Evolutionary conservation across 768 basidiomycete genomes (phyloP), one percentile per base, ranked within the genome.

Genomic region (Mycena polygramma): DNA sequence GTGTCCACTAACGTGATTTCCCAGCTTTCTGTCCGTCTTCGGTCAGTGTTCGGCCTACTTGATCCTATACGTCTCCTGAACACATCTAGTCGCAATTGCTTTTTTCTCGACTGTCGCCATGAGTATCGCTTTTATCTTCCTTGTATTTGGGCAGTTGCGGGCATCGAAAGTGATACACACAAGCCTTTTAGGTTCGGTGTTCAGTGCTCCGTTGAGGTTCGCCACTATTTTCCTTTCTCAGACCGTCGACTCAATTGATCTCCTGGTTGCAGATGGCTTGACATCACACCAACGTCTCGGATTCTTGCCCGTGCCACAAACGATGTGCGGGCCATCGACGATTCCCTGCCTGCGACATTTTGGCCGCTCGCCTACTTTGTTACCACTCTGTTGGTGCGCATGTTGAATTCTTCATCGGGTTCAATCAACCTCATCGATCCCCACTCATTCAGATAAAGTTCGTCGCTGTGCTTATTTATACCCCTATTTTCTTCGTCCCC

Each of bases 291-390:
- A 8, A 63, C 71, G 6, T 70, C 73, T 9, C 83, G 87, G 1
- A 83, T 89, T 62, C 83, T 87, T 52, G 79, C 85, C 13, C 81
- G 87, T 15, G 84, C 84, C 66, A 88, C 87, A 0, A 82, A 85
- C 54, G 87, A 88, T 71, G 83, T 88, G 14, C 77, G 85, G 30
- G 66, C 75, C 52, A 70, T 79, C 41, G 59, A 58, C 54, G 68
- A 68, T 10, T n/a, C 61, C 43, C 81, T 85, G 60, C 84, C 83
- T 80, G 82, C 2, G 79, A 82, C 57, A 36, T 17, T 63, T 5
- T 73, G 68, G 68, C 39, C 52, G 36, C 66, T 72, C 13, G 14
- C 41, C 2, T 8, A 20, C 80, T 84, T 72, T 81, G 82, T 37
- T 72, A 76, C 53, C 63, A 77, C 82, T 78, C 59, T 77, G 88